These are phyloP conservation scores for Conticribra weissflogii DNA, from an alignment of 108 stramenopile genomes.

Conservation along the genomic window DNA sequence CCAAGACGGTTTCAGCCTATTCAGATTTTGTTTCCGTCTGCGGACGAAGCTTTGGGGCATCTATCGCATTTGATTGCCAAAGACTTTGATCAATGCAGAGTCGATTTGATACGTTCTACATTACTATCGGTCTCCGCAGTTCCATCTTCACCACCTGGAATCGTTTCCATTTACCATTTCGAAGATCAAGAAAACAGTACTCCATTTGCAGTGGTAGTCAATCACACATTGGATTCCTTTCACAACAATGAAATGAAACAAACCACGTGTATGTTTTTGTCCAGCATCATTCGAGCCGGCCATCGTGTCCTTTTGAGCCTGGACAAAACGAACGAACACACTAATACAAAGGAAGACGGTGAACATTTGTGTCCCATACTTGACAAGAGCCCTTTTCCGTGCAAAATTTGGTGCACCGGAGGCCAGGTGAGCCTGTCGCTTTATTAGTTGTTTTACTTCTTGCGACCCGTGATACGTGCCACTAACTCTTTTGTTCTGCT, in stretches of 20 bases:
- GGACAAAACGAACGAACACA: background rate
- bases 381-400: background rate
- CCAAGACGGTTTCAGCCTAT: conserved; percentile 39
- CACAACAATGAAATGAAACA: background rate
- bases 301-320: conserved; percentile 19
- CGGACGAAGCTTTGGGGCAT: conserved; percentile 29
- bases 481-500: background rate
- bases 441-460: background rate
- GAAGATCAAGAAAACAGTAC: background rate
- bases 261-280: conserved; percentile 5
- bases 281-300: conserved; percentile 22
- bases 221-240: conserved; percentile 23
- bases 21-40: conserved; percentile 24
- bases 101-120: conserved; percentile 1
- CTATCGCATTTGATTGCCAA: conserved; percentile 12
- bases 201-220: conserved; percentile 16
- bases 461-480: background rate
- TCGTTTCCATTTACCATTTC: conserved; percentile 17
- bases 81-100: background rate
- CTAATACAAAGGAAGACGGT: conserved; percentile 2
- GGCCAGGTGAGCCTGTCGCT: conserved; percentile 24
- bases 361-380: background rate
- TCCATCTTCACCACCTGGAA: conserved; percentile 44
- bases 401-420: conserved; percentile 31
- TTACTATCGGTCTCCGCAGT: conserved; percentile 30